These are phyloP conservation scores for Microbotryum violaceum DNA, from an alignment of 1,284 basidiomycete species.

Conservation along the genomic window DNA sequence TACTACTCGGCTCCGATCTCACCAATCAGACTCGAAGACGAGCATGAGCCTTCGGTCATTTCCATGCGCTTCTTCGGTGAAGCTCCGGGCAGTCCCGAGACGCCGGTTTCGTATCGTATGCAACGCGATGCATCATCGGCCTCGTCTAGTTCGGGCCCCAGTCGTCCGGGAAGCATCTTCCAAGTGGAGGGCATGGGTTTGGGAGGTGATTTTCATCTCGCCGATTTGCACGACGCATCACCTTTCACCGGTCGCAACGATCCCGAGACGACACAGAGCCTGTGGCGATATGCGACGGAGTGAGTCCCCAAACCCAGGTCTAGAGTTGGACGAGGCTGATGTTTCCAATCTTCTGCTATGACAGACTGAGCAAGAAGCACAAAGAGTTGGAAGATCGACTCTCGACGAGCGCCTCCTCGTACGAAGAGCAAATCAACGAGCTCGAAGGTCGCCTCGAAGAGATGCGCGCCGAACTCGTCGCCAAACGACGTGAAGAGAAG, in stretches of 20 bases:
- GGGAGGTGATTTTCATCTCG: too few species aligned
- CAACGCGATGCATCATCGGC: too few species aligned
- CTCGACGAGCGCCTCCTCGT: slow-evolving; percentile 16
- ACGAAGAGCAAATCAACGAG: slow-evolving; percentile 24
- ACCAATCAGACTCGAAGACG: slow-evolving; percentile 8
- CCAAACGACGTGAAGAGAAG: slow-evolving; percentile 77
- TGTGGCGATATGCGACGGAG: slow-evolving; percentile 19
- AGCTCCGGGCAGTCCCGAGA: too few species aligned
- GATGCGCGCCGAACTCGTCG: slow-evolving; percentile 54
- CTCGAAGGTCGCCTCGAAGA: slow-evolving; percentile 29
- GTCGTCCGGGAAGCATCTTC: too few species aligned
- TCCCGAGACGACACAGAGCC: slow-evolving; percentile 18
- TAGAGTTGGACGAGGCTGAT: not conserved
- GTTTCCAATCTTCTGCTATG: not conserved
- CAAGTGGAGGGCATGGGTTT: too few species aligned
- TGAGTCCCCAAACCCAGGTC: slow-evolving; percentile 3
- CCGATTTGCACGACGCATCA: too few species aligned
- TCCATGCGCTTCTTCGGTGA: too few species aligned
- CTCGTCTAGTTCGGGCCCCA: too few species aligned
- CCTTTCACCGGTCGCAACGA: not conserved
- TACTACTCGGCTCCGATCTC: slow-evolving; percentile 24
- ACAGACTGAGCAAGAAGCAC: slow-evolving; percentile 23
- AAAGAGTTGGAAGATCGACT: slow-evolving; percentile 22
- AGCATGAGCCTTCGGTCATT: too few species aligned
- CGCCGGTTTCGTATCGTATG: too few species aligned